These are phyloP conservation scores for Stephanocyclus meneghinianus DNA, from an alignment of 352 stramenopile species.

Conservation along the genomic window DNA sequence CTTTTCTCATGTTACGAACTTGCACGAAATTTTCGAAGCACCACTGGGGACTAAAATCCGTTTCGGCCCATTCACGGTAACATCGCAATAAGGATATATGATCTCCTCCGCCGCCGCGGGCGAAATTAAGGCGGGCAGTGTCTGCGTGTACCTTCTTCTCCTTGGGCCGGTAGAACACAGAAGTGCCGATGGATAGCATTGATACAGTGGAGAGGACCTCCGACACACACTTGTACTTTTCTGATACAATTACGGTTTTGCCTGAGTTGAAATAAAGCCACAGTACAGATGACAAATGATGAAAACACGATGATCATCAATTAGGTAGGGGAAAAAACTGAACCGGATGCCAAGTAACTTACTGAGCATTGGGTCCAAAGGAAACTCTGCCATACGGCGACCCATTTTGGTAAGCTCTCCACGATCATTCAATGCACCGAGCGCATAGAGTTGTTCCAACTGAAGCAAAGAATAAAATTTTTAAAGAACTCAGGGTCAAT, in stretches of 20 bases:
- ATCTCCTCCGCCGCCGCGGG: conserved; percentile 93
- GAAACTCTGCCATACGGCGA: conserved; percentile 99
- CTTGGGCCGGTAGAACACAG: conserved; percentile 98
- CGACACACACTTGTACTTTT: conserved; percentile 84
- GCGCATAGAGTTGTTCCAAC: conserved; percentile 92
- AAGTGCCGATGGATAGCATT: conserved; percentile 98
- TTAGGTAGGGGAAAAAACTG: background rate
- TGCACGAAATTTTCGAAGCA: conserved; percentile 95
- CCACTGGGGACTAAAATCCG: conserved; percentile 94
- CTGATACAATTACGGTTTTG: conserved; percentile 96
- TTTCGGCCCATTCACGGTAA: conserved; percentile 98
- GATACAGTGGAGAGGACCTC: conserved; percentile 95
- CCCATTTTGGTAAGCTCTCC: conserved; percentile 97
- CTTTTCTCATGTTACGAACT: conserved; percentile 95
- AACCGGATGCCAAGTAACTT: background rate
- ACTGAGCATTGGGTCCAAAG: conserved; percentile 97
- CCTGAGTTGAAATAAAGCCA: background rate
- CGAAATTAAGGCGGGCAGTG: conserved; percentile 97
- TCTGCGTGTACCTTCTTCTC: conserved; percentile 98
- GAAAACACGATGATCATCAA: background rate
- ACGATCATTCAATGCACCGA: conserved; percentile 97
- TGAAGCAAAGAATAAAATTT: background rate
- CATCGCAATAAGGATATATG: conserved; percentile 95
- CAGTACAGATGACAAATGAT: background rate
- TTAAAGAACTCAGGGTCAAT: background rate